Percentiles rank a stretch among this genome's conserved stretches.
Conservation (phyloP, 2,329 filamentous ascomycete species). For the Fusarium torulosum region DNA sequence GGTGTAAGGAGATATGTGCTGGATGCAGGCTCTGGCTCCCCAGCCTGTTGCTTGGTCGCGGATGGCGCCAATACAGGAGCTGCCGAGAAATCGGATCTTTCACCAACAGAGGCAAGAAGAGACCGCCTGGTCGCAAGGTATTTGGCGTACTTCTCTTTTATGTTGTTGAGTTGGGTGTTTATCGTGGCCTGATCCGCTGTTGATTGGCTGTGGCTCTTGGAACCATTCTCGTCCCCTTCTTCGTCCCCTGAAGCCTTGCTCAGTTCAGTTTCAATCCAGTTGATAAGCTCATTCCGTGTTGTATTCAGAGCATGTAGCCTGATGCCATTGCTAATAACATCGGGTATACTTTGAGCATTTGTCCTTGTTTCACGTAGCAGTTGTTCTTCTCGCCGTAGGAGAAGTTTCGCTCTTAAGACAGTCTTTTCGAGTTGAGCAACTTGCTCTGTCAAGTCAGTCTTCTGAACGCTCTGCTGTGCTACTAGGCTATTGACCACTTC, state of each 20-base stretch:
- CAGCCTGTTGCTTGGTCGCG: slow-evolving; percentile 16
- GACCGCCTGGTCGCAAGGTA: slow-evolving; percentile 65
- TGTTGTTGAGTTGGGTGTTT: slow-evolving; percentile 58
- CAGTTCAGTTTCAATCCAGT: slow-evolving; percentile 74
- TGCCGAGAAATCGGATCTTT: slow-evolving; percentile 49
- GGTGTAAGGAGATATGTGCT: slow-evolving; percentile 64
- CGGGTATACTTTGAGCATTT: slow-evolving; percentile 53
- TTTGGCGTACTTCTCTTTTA: slow-evolving; percentile 66
- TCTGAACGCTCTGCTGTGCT: slow-evolving; percentile 55
- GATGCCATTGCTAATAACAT: slow-evolving; percentile 53
- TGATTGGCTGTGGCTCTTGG: slow-evolving; percentile 40
- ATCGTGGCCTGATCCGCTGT: slow-evolving; percentile 49
- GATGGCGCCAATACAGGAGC: slow-evolving; percentile 38
- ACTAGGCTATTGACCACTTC: slow-evolving; percentile 65
- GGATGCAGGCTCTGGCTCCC: slow-evolving; percentile 37
- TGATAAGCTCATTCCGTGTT: slow-evolving; percentile 71
- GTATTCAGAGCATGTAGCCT: slow-evolving; percentile 67
- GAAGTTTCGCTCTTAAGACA: slow-evolving; percentile 68
- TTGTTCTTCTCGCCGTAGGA: slow-evolving; percentile 68
- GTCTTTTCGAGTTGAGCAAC: slow-evolving; percentile 68
- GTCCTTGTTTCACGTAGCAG: slow-evolving; percentile 63
- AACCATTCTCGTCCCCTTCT: slow-evolving; percentile 47
- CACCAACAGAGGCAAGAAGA: slow-evolving; percentile 59
- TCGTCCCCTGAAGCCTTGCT: slow-evolving; percentile 61
- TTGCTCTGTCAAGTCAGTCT: slow-evolving; percentile 61